Percentiles rank a stretch among this genome's conserved stretches.
Evolutionary conservation across 1,284 basidiomycete genomes (phyloP).

Genomic region (Schizophyllum commune): DNA sequence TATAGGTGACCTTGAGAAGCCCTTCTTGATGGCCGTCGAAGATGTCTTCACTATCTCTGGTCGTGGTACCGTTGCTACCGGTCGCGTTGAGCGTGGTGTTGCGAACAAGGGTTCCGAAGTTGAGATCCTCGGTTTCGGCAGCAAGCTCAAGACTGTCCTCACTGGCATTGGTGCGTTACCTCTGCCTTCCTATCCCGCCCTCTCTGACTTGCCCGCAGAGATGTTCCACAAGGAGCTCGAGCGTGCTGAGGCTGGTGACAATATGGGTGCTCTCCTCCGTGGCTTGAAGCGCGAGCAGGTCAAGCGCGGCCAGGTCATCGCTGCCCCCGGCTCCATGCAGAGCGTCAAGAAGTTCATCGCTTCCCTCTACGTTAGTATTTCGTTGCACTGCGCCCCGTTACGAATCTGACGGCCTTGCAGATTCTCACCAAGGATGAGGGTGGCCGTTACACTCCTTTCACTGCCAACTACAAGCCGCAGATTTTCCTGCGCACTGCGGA

Average conservation of each 20-base stretch:
- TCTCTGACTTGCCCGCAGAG: slow-evolving; percentile 40
- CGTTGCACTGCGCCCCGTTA: not conserved
- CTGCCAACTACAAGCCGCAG: slow-evolving; percentile 94
- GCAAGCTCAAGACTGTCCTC: slow-evolving; percentile 84
- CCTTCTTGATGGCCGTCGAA: slow-evolving; percentile 96
- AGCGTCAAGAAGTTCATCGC: slow-evolving; percentile 91
- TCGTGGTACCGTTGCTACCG: slow-evolving; percentile 96
- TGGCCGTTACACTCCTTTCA: slow-evolving; percentile 97
- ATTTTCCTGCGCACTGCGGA: slow-evolving; percentile 96
- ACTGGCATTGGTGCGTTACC: slow-evolving; percentile 80
- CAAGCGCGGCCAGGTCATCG: slow-evolving; percentile 88
- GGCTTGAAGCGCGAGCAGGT: slow-evolving; percentile 98
- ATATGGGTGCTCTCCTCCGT: slow-evolving; percentile 97
- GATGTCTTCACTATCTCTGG: slow-evolving; percentile 98
- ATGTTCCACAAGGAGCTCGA: slow-evolving; percentile 99
- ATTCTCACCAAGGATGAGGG: slow-evolving; percentile 97
- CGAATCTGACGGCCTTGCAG: slow-evolving; percentile 25
- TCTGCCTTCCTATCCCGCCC: not conserved
- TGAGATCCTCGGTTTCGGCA: slow-evolving; percentile 88
- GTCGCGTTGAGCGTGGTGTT: slow-evolving; percentile 90
- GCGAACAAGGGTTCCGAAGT: slow-evolving; percentile 92
- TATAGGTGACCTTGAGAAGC: slow-evolving; percentile 91
- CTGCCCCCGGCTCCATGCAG: slow-evolving; percentile 90
- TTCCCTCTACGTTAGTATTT: slow-evolving; percentile 70
- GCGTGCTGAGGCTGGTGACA: slow-evolving; percentile 95